A percentile compares a stretch with the other conserved stretches of the same genome.
Conservation (phyloP, 345 rosid genomes). For the Melastoma malabathricum region DNA sequence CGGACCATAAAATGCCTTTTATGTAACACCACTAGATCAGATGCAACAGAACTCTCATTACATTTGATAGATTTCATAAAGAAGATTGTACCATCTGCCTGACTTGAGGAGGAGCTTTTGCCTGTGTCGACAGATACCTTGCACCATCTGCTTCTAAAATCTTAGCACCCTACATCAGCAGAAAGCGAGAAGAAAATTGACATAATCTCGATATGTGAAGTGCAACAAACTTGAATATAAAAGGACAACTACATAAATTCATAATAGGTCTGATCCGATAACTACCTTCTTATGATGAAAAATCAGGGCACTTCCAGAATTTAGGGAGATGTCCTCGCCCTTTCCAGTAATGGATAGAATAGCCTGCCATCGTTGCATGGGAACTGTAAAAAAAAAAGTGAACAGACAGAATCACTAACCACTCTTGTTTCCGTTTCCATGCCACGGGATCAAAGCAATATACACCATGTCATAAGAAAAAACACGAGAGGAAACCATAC, state of each 20-base stretch:
- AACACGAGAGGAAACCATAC: too few relatives aligned
- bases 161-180: constrained; percentile 27
- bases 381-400: constrained; percentile 25
- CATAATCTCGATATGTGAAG: background rate
- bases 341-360: constrained; percentile 25
- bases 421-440: too few relatives aligned
- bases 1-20: too few relatives aligned
- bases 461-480: too few relatives aligned
- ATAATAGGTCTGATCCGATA: constrained; percentile 3
- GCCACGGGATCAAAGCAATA: too few relatives aligned
- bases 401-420: background rate
- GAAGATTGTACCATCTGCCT: constrained; percentile 44
- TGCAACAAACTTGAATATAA: background rate
- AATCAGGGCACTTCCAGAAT: constrained; percentile 20
- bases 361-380: constrained; percentile 16
- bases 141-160: constrained; percentile 26
- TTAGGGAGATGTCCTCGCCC: constrained; percentile 21
- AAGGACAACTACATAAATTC: background rate
- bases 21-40: too few relatives aligned
- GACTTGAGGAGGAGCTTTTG: constrained; percentile 50
- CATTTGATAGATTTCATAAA: constrained; percentile 1
- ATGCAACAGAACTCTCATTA: background rate
- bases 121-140: constrained; percentile 37
- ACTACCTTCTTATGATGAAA: constrained; percentile 52
- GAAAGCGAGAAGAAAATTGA: background rate